Percentiles rank a stretch among this genome's conserved stretches.
These are phyloP conservation scores for Aciculosporium take DNA, from an alignment of 2,329 filamentous ascomycete species.

Conservation along the genomic window DNA sequence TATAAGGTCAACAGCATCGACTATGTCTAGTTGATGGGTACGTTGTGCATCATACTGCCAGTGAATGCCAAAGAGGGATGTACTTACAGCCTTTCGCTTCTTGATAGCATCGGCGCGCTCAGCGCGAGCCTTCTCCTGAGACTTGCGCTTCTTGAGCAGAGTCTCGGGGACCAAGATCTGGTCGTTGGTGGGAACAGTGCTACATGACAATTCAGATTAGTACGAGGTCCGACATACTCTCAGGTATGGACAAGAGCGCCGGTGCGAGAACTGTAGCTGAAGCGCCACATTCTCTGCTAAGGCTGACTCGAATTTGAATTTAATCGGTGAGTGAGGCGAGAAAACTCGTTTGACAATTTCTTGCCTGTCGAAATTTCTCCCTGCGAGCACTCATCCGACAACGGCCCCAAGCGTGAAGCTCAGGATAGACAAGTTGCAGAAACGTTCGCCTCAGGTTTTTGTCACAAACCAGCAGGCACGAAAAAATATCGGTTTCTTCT, in stretches of 20 bases:
- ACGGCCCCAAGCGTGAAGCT: constrained; percentile 43
- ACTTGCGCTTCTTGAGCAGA: constrained; percentile 99
- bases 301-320: constrained; percentile 72
- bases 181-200: constrained; percentile 84
- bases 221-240: constrained; percentile 56
- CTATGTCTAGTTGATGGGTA: constrained; percentile 77
- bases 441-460: constrained; percentile 10
- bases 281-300: constrained; percentile 82
- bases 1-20: constrained; percentile 96
- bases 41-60: constrained; percentile 74
- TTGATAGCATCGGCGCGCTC: constrained; percentile 65
- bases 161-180: constrained; percentile 98
- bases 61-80: constrained; percentile 19
- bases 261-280: constrained; percentile 85
- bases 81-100: constrained; percentile 82
- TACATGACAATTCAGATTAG: constrained; percentile 55
- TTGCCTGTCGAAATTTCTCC: not conserved
- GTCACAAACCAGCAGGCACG: constrained; percentile 14
- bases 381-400: constrained; percentile 53
- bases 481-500: constrained; percentile 2
- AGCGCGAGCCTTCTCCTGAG: constrained; percentile 96
- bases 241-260: constrained; percentile 54
- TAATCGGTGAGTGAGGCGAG: constrained; percentile 53
- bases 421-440: constrained; percentile 22
- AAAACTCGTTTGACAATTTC: constrained; percentile 2